These are phyloP conservation scores for Cystobasidium ongulense DNA, from an alignment of 768 basidiomycete genomes.

Conservation along the genomic window DNA sequence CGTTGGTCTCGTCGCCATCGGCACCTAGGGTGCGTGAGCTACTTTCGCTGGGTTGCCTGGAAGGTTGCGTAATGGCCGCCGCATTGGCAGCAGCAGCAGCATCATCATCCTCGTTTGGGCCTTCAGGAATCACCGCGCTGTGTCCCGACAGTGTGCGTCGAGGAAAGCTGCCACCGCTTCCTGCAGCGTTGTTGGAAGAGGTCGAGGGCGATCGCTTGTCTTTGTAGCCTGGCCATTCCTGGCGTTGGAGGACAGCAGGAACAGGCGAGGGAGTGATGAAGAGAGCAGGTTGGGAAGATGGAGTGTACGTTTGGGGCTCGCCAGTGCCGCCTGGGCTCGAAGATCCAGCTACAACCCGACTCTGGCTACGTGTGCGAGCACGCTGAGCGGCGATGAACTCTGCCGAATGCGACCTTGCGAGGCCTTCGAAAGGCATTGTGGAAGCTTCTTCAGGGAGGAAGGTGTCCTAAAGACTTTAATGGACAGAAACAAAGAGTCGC, in stretches of 20 bases:
- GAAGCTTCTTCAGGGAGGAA: background rate
- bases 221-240: background rate
- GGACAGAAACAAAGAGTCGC: background rate
- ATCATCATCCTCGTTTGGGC: background rate
- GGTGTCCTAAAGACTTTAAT: too few relatives aligned
- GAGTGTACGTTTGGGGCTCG: background rate
- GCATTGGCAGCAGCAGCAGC: background rate
- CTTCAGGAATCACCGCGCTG: background rate
- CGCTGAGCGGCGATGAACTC: conserved; percentile 19
- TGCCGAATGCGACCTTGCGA: conserved; percentile 5
- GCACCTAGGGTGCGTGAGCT: background rate
- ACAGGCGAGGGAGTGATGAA: background rate
- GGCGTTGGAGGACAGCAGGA: background rate
- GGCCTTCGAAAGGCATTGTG: conserved; percentile 22
- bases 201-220: background rate
- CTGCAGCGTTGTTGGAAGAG: background rate
- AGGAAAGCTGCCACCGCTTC: background rate
- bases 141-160: background rate
- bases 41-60: background rate
- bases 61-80: background rate
- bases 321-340: background rate
- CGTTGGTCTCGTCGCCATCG: background rate
- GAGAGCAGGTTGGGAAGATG: background rate
- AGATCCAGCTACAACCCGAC: background rate
- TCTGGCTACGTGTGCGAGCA: background rate